Base-by-base conservation (phyloP, 495 filamentous ascomycete genomes). In the Trichoderma asperelloides region DNA sequence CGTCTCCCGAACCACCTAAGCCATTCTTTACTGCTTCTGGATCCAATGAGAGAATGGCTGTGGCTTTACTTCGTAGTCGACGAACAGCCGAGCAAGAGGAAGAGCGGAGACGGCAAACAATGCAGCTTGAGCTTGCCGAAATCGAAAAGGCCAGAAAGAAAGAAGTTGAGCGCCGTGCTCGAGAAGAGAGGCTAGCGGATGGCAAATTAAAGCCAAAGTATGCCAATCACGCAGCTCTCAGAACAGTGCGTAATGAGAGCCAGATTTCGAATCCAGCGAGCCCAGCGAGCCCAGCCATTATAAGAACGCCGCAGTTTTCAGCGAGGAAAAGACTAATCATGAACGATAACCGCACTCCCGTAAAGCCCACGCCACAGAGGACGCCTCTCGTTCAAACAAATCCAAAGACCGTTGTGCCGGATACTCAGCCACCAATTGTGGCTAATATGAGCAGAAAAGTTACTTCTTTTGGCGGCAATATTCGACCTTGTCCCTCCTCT, bases 61-160 rank as follows among this genome's bases (percentile, higher is more conserved):
- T 67, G 11, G 66, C 66, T 6, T 7, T 67, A 16, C 47, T 28
- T 5, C 66, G 40, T 7, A 67, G 66, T 28, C 57, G 57, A 27
- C 55, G 47, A 16, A 63, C 55, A 18, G 60, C 60, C 1, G 66
- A 25, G 57, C 66, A 23, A 39, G 66, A 67, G 39, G 40, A 60
- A 13, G 27, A 30, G 13, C 25, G n/a, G 27, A 60, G 55, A 18
- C 55, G 11, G 25, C 55, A 21, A 63, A 45, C 65, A 64, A 3
- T 67, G 67, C 27, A 73, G 68, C 45, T 73, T 33, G 41, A 69
- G 37, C 70, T 73, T 70, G 33, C 74, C 16, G 69, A 74, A 25
- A 33, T 71, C 40, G 70, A 74, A 30, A 51, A 69, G n/a, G 65
- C 47, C 4, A 70, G 70, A 27, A 67, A 71, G 62, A 69, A 41